Base-by-base conservation (phyloP, 176 grass and related monocot genomes). In the Oryza australiensis region DNA sequence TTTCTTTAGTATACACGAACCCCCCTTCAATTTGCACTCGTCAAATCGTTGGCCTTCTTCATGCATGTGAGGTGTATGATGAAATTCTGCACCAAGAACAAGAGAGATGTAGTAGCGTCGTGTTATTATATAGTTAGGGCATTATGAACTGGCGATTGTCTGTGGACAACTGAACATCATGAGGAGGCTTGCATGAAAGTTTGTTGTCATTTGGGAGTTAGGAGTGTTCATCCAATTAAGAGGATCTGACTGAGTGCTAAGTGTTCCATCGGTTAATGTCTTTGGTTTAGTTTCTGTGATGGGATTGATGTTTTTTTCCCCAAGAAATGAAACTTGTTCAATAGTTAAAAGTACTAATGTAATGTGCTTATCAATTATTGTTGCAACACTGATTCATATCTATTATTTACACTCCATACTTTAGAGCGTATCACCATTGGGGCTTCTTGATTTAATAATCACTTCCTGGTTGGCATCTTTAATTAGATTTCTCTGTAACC, bases 61-160 rank as follows among this genome's bases (percentile, higher is more conserved):
- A 37, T 43, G 75, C 35, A 26, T 60, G 40, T 11, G 22, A 60
- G 48, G 51, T 86, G 72, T 66, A 76, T 53, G 82, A 63, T 76
- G 64, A 43, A 65, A 72, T 88, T 55, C 48, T 59, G 66, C 28
- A 20, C 13, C 1, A 32, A 4, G 23, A 80, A 18, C 5, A 29
- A 24, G 13, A 29, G 20, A 73, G 29, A 23, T 70, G 55, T 2
- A 24, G 55, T 2, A 24, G 55, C 0, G n/a, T 24, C 55, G 18
- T 11, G 55, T 53, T 78, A 16, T 29, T 70, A 29, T 70, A 29
- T 1, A 60, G n/a, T 43, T 24, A 7, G 33, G 15, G 5, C 12
- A 9, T 71, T 70, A 5, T 33, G 67, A 46, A 43, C 24, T 48
- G 26, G 1, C 37, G 26, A 9, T 80, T 1, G n/a, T 69, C 59